Evolutionary conservation across 2,329 filamentous ascomycete species (phyloP), one percentile per base, ranked within the genome.

Genomic region (Trichoderma endophyticum): DNA sequence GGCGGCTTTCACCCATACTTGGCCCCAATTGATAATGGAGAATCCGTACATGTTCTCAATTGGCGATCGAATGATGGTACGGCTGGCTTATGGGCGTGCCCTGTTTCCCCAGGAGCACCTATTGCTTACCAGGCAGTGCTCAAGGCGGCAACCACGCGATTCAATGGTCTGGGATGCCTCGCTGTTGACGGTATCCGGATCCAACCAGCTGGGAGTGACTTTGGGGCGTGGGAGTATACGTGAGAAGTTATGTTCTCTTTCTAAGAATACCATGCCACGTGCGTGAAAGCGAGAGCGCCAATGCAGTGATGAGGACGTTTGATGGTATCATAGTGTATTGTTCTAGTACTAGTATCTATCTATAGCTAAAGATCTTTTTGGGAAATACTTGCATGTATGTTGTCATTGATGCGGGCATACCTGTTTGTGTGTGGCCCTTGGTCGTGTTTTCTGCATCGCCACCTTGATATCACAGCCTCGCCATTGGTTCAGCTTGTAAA

Each of bases 1-100:
- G 85, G 84, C 2, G 85, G 86, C 30, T 90, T 90, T 80, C 77
- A 72, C 36, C 75, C 76, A 0, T 77, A 78, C 43, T 78, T 76
- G 0, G 59, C 80, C 11, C 36, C 78, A 1, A 76, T 76, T 12
- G 74, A 77, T 11, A 78, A 77, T 34, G 73, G 68, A 30, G 71
- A 72, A 30, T 62, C 77, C 54, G 28, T 73, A n/a, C 75, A 60
- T 6, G 70, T 80, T 4, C 72, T 78, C 2, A 78, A 73, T 32
- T 80, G 74, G 77, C 74, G 71, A 43, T 78, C 72, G 0, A 70
- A 74, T 0, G 72, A 76, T 15, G 77, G 77, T 0, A 64, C 34
- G 0, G 60, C 71, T 0, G 78, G 78, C 0, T 72, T 80, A n/a
- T 80, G 78, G 78, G 78, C 75, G 6, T 80, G 78, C 24, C 76